Conservation (phyloP, 768 basidiomycete genomes). For the Chalciporus piperatus region DNA sequence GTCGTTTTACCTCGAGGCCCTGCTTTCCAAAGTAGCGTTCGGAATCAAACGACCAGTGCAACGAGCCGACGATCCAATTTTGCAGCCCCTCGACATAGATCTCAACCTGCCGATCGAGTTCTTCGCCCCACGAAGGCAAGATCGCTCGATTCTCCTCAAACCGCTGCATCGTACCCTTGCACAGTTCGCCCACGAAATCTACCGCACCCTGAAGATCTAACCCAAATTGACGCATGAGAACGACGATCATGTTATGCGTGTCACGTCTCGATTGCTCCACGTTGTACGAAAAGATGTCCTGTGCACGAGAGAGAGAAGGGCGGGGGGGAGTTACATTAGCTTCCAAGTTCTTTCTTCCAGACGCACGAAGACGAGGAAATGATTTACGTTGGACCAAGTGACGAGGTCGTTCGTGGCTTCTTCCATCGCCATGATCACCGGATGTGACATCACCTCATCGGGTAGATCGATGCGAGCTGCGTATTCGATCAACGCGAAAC, state of each 20-base stretch:
- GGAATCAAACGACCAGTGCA: conserved; percentile 73
- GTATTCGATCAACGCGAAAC: conserved; percentile 55
- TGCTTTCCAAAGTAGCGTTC: conserved; percentile 65
- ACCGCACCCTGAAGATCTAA: conserved; percentile 60
- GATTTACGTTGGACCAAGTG: conserved; percentile 43
- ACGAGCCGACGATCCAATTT: conserved; percentile 69
- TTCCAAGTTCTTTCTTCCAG: background rate
- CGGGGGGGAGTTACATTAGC: background rate
- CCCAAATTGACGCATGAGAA: conserved; percentile 61
- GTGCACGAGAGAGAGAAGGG: no score
- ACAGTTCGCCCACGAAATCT: conserved; percentile 62
- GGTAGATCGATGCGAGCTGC: conserved; percentile 50
- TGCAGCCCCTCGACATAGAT: conserved; percentile 62
- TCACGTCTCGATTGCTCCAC: conserved; percentile 69
- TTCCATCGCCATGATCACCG: conserved; percentile 43
- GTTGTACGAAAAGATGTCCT: conserved; percentile 79
- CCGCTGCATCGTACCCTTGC: conserved; percentile 50
- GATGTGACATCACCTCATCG: conserved; percentile 52
- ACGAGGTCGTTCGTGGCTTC: conserved; percentile 51
- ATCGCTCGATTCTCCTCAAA: conserved; percentile 46
- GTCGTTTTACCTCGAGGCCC: conserved; percentile 52
- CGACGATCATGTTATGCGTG: conserved; percentile 71
- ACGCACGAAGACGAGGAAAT: background rate
- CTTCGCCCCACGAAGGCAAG: conserved; percentile 62
- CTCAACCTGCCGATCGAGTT: conserved; percentile 55